phyloP scores from a whole-genome alignment of 495 filamentous ascomycete genomes.

The Penicillium soppii region DNA sequence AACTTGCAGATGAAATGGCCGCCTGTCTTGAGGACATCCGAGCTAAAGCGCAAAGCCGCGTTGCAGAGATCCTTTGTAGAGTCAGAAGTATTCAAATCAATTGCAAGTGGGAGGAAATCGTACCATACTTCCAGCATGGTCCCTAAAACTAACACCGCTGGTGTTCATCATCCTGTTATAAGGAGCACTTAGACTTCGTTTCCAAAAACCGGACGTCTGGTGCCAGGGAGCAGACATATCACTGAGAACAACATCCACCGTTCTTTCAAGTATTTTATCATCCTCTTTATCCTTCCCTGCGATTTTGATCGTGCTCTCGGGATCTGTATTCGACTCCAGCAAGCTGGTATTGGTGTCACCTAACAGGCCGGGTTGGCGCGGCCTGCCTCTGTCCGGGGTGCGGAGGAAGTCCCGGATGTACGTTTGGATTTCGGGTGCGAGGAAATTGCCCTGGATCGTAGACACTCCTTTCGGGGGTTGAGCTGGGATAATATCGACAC shows the following conservation, averaged over 20 bases:
- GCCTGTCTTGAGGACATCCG: slow-evolving; percentile 75
- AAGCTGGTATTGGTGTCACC: slow-evolving; percentile 9
- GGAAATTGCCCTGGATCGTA: slow-evolving; percentile 91
- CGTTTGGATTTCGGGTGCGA: slow-evolving; percentile 64
- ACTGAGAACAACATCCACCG: slow-evolving; percentile 92
- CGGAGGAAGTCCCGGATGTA: slow-evolving; percentile 73
- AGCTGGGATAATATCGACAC: slow-evolving; percentile 90
- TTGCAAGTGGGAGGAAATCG: slow-evolving; percentile 23
- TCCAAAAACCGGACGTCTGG: slow-evolving; percentile 72
- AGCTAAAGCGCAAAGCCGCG: slow-evolving; percentile 78
- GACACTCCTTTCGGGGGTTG: slow-evolving; percentile 86
- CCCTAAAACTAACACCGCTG: slow-evolving; percentile 78
- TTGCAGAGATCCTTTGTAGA: slow-evolving; percentile 74
- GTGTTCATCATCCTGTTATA: slow-evolving; percentile 99
- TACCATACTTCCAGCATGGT: slow-evolving; percentile 96
- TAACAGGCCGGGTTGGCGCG: slow-evolving; percentile 21
- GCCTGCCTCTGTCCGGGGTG: slow-evolving; percentile 60
- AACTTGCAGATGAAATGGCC: slow-evolving; percentile 98
- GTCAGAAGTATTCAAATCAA: slow-evolving; percentile 42
- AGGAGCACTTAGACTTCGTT: slow-evolving; percentile 86
- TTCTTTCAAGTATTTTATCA: slow-evolving; percentile 34
- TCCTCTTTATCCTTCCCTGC: neutral
- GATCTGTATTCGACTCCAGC: slow-evolving; percentile 8
- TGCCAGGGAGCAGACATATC: slow-evolving; percentile 99
- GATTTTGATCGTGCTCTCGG: slow-evolving; percentile 4